Conservation (phyloP, 2,329 filamentous ascomycete species). For the Pseudogymnoascus sp. region DNA sequence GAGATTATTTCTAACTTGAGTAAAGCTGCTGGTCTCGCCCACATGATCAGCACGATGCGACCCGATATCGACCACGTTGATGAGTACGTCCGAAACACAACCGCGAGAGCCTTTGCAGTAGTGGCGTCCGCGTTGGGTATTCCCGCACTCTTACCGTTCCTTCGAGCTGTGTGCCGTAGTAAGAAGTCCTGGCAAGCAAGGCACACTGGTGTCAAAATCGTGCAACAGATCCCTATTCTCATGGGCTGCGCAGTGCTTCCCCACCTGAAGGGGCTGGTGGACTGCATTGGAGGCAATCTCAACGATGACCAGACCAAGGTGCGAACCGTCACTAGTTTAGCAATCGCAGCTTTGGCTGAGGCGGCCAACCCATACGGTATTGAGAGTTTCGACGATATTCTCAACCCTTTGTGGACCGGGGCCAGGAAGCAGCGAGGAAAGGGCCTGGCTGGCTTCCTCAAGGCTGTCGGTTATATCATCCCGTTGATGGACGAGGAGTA, state of each 20-base stretch:
- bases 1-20: constrained; percentile 98
- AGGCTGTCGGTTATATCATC: constrained; percentile 96
- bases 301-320: constrained; percentile 99
- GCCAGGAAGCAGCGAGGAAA: constrained; percentile 95
- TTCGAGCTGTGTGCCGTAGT: constrained; percentile 90
- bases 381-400: constrained; percentile 94
- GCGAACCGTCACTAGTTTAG: constrained; percentile 87
- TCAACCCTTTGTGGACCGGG: constrained; percentile 95
- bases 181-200: constrained; percentile 99
- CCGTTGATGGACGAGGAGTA: constrained; percentile 99
- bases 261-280: constrained; percentile 89
- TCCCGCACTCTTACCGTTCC: constrained; percentile 86
- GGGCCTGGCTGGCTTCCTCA: constrained; percentile 88
- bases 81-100: constrained; percentile 97
- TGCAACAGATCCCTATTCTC: constrained; percentile 95
- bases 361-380: constrained; percentile 98
- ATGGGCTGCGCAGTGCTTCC: constrained; percentile 97
- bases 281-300: constrained; percentile 90
- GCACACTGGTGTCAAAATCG: constrained; percentile 97
- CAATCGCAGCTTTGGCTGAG: constrained; percentile 89
- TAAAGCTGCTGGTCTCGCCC: constrained; percentile 91
- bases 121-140: constrained; percentile 95
- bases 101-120: constrained; percentile 91
- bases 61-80: constrained; percentile 98
- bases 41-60: constrained; percentile 99